Base-by-base conservation (phyloP, 1,284 basidiomycete species). In the Ceraceosorus guamensis region DNA sequence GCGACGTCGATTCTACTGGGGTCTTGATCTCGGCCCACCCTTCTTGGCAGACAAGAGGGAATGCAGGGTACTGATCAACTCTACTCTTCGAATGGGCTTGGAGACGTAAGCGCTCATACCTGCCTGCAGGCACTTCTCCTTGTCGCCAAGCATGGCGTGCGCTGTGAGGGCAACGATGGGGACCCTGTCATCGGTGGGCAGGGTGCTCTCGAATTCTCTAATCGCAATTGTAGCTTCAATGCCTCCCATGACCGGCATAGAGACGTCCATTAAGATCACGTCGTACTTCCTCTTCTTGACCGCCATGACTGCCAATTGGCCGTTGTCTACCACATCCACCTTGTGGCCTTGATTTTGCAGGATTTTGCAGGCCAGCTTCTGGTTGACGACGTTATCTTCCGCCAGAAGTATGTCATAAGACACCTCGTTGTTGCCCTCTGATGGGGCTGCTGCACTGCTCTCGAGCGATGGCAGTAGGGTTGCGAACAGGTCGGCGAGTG, bases 301-400 rank as follows among this genome's bases (percentile, higher is more conserved):
- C 50, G 87, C 87, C 74, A 91, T 87, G 13, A 93, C 85, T 0
- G 91, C 91, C 58, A 91, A 80, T 69, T 87, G 87, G 7, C 95
- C 95, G 71, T 98, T 98, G 81, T 97, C 92, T 14, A 93, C 95
- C 57, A 98, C 91, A 79, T 96, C 91, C 35, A 96, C 91, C 45
- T 85, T 84, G 77, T 98, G 95, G 0, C 93, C 93, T 53, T 92
- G 92, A 75, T 91, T 93, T 79, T 97, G 91, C 37, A 99, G 80
- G 65, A 98, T 90, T 82, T 96, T 96, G 67, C 95, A 88, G 0
- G 95, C 95, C 5, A 98, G 79, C 76, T 91, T 90, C 80, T 98
- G 93, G 79, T 98, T 98, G 61, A 98, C 93, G 65, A 93, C 80
- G 72, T 98, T 98, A 77, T 98, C 95, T 77, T 99, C 93, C 0